Evolutionary conservation across 2,329 filamentous ascomycete genomes (phyloP), one percentile per base, ranked within the genome.

Genomic region (Phialophora expanda): DNA sequence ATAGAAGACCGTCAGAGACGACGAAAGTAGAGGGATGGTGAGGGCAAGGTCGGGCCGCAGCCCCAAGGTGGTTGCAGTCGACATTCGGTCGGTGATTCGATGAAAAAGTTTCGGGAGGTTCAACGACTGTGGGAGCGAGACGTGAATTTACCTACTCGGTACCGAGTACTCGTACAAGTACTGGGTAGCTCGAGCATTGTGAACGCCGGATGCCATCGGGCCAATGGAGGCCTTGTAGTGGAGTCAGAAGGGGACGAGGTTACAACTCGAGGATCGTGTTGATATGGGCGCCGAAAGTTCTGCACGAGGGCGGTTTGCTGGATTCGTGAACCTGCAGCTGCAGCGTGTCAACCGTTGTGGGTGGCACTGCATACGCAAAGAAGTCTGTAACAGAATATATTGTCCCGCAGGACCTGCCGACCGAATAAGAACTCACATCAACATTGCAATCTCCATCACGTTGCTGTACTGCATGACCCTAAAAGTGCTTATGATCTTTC

Each of bases 1-100:
- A 46, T 67, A 67, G 38, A 64, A 62, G 46, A 67, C 60, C 11
- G 67, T 69, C 41, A 67, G 51, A 9, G 65, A 66, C 22, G 61
- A 66, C 24, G 62, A 67, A 17, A 64, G 44, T 26, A 67, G 57
- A 17, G 65, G 65, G 12, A 70, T 55, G 20, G 61, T 59, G 22
- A 64, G 24, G 28, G 63, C 48, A 28, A 57, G 60, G 50, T 55
- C 30, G n/a, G 63, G 50, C 11, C 53, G 55, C 24, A 66, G 56
- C 24, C 68, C 62, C 28, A 67, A 41, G 11, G 61, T 65, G 17
- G 61, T 54, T 24, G 67, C 32, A 14, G 58, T 69, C 38, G 64
- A 63, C 30, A 57, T 41, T 44, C 2, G 32, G 32, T 34, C 32
- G 32, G 32, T 11, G 22, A 12, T 26, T 11, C 11, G 53, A 17